A percentile compares a stretch with the other conserved stretches of the same genome.
Conservation (phyloP, 805 yeast genomes). For the Kodamaea kakaduensis region DNA sequence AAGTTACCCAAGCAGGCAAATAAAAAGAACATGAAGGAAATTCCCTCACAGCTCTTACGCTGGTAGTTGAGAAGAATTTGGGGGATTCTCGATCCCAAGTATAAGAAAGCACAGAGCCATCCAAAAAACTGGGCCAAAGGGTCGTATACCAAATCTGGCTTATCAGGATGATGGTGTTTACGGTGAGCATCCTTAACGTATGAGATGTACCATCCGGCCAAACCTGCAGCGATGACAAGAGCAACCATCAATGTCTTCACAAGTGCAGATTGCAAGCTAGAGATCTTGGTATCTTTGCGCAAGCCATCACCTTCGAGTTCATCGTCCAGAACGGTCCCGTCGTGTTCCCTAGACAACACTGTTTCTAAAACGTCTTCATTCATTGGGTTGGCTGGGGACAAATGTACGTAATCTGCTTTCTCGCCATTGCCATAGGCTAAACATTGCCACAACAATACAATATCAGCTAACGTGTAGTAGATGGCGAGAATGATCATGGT, state of each 20-base stretch:
- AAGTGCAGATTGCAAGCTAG: slow-evolving; percentile 20
- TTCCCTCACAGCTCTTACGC: slow-evolving; percentile 92
- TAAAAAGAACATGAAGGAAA: slow-evolving; percentile 85
- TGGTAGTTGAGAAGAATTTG: slow-evolving; percentile 82
- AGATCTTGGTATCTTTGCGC: slow-evolving; percentile 11
- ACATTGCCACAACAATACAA: slow-evolving; percentile 80
- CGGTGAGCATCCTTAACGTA: slow-evolving; percentile 43
- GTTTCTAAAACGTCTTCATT: slow-evolving; percentile 65
- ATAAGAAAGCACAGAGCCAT: slow-evolving; percentile 67
- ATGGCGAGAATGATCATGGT: slow-evolving; percentile 92
- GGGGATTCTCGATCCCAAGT: slow-evolving; percentile 87
- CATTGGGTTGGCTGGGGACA: slow-evolving; percentile 86
- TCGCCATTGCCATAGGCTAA: slow-evolving; percentile 67
- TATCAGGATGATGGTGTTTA: slow-evolving; percentile 28
- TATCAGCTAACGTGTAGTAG: slow-evolving; percentile 88
- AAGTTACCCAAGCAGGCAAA: slow-evolving; percentile 94
- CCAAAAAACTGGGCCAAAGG: slow-evolving; percentile 86
- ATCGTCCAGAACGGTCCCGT: slow-evolving; percentile 17
- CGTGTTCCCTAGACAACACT: slow-evolving; percentile 40
- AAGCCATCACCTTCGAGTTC: slow-evolving; percentile 16
- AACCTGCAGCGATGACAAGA: slow-evolving; percentile 70
- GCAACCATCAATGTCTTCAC: slow-evolving; percentile 51
- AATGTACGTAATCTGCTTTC: slow-evolving; percentile 66
- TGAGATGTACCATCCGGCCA: slow-evolving; percentile 82
- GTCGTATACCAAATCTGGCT: slow-evolving; percentile 56